Conservation (phyloP, 2,329 filamentous ascomycete genomes). For the Fonsecaea pugnacius region DNA sequence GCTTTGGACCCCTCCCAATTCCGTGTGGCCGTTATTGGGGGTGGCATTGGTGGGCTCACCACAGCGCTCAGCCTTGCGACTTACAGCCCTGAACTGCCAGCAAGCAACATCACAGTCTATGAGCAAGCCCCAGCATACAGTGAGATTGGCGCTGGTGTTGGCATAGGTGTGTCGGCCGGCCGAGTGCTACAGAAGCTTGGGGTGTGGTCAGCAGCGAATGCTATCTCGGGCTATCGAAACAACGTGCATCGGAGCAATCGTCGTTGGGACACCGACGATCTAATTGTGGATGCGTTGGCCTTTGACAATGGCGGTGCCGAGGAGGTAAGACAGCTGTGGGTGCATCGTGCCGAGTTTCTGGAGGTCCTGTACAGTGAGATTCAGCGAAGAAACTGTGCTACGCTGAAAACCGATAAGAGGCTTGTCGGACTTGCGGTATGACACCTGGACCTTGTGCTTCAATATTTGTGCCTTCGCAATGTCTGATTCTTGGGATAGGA, state of each 20-base stretch:
- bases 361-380: constrained; percentile 14
- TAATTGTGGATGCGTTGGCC: constrained; percentile 14
- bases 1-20: background rate
- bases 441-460: background rate
- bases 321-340: constrained; percentile 16
- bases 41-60: constrained; percentile 15
- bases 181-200: constrained; percentile 16
- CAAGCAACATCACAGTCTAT: constrained; percentile 14
- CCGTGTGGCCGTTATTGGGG: constrained; percentile 13
- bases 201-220: constrained; percentile 5
- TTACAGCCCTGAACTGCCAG: constrained; percentile 3
- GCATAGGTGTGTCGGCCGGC: constrained; percentile 16
- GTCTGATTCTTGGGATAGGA: background rate
- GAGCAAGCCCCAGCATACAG: constrained; percentile 15
- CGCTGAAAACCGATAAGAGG: constrained; percentile 6
- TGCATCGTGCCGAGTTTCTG: constrained; percentile 17
- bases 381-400: constrained; percentile 3
- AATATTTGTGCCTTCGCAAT: background rate
- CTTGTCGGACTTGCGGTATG: constrained; percentile 9
- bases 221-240: constrained; percentile 15
- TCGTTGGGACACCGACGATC: constrained; percentile 18
- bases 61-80: constrained; percentile 13
- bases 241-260: constrained; percentile 16
- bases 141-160: constrained; percentile 13
- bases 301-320: constrained; percentile 8